Evolutionary conservation across 2,329 filamentous ascomycete species (phyloP).

Genomic region (Aspergillus sclerotialis): DNA sequence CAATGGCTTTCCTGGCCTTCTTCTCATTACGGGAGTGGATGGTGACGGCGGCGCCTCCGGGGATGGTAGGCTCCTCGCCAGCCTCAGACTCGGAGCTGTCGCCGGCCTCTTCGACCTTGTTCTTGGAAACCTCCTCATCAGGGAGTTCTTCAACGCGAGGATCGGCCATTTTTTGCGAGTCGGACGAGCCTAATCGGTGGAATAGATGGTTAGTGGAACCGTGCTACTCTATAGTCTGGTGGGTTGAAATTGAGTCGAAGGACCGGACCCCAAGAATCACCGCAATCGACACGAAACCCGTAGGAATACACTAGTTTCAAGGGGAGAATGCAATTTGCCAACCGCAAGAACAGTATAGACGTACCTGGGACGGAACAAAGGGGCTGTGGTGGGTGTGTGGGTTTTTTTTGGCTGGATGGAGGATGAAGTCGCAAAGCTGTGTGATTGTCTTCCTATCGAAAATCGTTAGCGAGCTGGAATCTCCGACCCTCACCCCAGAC

Average conservation of each 20-base stretch:
- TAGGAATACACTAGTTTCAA: slow-evolving; percentile 18
- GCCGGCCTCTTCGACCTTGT: slow-evolving; percentile 64
- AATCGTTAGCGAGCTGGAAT: slow-evolving; percentile 38
- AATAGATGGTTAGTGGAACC: slow-evolving; percentile 12
- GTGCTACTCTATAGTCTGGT: slow-evolving; percentile 7
- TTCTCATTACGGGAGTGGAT: slow-evolving; percentile 99
- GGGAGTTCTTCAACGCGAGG: slow-evolving; percentile 95
- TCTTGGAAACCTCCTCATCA: slow-evolving; percentile 79
- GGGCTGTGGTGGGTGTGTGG: slow-evolving; percentile 27
- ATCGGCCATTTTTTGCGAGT: slow-evolving; percentile 72
- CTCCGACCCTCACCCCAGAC: slow-evolving; percentile 26
- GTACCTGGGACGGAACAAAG: slow-evolving; percentile 28
- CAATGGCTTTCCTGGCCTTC: slow-evolving; percentile 99
- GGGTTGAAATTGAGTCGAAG: slow-evolving; percentile 11
- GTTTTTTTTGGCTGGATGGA: slow-evolving; percentile 31
- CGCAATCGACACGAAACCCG: slow-evolving; percentile 19
- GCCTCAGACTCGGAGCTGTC: slow-evolving; percentile 45
- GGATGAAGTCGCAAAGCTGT: slow-evolving; percentile 32
- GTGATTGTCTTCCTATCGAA: slow-evolving; percentile 35
- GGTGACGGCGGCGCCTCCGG: slow-evolving; percentile 79
- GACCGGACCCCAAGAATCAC: slow-evolving; percentile 6
- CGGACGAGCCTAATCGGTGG: slow-evolving; percentile 14
- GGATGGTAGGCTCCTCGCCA: slow-evolving; percentile 57
- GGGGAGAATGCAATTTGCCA: slow-evolving; percentile 12
- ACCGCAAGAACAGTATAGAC: slow-evolving; percentile 17